Base-by-base conservation (phyloP, 495 filamentous ascomycete species). In the Hypoxylon cercidicola region DNA sequence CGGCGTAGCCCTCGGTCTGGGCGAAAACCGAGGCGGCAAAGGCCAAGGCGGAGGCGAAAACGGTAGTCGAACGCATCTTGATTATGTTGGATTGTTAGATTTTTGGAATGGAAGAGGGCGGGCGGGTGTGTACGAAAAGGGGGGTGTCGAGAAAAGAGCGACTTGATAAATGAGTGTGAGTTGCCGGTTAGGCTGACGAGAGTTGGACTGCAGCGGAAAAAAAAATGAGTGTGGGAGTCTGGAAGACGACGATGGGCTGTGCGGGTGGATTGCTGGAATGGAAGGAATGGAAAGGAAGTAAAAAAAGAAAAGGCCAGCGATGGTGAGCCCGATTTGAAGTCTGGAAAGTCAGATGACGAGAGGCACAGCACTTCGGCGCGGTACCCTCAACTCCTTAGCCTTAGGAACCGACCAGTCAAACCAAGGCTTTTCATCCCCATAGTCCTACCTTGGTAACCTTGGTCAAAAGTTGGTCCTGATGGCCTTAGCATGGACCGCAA, bases 51-150 rank as follows among this genome's bases (percentile, higher is more conserved):
- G 81, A 62, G 41, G 78, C 72, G 60, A 76, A 62, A 41, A 76
- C 60, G 69, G 65, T 53, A 49, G 68, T 16, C 46, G 76, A 80
- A 53, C 73, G 75, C 81, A 83, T 83, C 49, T 77, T 83, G 40
- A 20, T 43, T 40, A 3, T 53, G 37, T 45, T 51, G 49, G 28
- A 47, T 44, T 16, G 40, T 18, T 30, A 15, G 43, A 15, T 19
- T 18, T 37, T 58, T 56, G 47, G 57, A 62, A 69, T 57, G 50
- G 51, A 52, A 49, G 34, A 20, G 39, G 37, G 25, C 28, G 21
- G 35, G 49, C 20, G 44, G 28, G n/a, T 16, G 3, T 35, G 16
- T 32, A 23, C n/a, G 23, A 25, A 25, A 25, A 25, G 23, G 23
- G 5, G 23, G 23, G 23, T 60, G 41, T 62, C 52, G 43, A 45